Evolutionary conservation across 2,329 filamentous ascomycete genomes (phyloP).

Genomic region (Coniochaeta prunicola): DNA sequence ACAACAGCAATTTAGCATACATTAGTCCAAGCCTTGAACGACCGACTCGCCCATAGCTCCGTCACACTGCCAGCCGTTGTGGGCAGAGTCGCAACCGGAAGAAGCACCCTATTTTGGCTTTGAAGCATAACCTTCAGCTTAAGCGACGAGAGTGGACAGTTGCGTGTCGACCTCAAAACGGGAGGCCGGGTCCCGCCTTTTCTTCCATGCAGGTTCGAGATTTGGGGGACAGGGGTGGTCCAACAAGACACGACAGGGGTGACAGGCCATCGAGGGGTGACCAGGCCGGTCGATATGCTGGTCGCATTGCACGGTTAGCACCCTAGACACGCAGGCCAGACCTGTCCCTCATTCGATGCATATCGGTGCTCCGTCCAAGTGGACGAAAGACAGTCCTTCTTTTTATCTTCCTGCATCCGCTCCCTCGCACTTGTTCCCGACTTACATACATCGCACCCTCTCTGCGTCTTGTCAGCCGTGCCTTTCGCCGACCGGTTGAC

Average conservation of each 20-base stretch:
- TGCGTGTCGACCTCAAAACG: neutral
- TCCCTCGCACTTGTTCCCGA: neutral
- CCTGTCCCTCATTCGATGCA: neutral
- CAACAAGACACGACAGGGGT: neutral
- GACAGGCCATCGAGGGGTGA: neutral
- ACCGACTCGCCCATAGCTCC: neutral
- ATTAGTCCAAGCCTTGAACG: neutral
- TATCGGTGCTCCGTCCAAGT: neutral
- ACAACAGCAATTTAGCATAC: neutral
- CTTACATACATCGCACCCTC: neutral
- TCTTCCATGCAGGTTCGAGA: constrained; percentile 3
- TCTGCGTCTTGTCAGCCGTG: neutral
- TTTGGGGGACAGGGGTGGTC: neutral
- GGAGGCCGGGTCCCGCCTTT: constrained; percentile 2
- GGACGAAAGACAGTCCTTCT: neutral
- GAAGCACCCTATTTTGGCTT: neutral
- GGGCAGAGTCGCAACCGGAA: constrained; percentile 1
- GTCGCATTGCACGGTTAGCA: neutral
- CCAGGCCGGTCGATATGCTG: neutral
- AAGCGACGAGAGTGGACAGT: neutral
- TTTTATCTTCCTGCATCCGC: constrained; percentile 1
- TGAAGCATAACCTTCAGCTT: neutral
- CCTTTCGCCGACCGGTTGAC: neutral
- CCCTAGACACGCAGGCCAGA: neutral
- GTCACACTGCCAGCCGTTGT: neutral